Conservation (phyloP, 2,329 filamentous ascomycete species). For the Cordyceps sp. region DNA sequence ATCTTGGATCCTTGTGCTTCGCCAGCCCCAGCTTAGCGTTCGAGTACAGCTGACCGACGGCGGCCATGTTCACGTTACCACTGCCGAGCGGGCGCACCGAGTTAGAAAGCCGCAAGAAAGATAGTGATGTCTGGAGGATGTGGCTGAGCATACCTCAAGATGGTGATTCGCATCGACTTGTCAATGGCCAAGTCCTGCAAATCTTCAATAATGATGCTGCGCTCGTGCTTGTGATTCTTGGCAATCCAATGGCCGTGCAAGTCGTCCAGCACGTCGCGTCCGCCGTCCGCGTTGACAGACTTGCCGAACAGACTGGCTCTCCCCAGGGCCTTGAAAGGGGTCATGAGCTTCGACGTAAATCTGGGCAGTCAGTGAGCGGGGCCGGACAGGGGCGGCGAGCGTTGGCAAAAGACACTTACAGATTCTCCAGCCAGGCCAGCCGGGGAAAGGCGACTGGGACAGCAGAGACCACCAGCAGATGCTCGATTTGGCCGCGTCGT, state of each 20-base stretch:
- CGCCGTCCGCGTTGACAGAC: conserved; percentile 79
- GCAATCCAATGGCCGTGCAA: conserved; percentile 96
- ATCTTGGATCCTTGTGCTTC: conserved; percentile 85
- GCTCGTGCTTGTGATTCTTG: conserved; percentile 82
- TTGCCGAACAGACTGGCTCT: conserved; percentile 65
- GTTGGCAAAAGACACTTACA: conserved; percentile 26
- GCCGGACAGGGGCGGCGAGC: neutral
- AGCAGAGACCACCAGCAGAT: conserved; percentile 74
- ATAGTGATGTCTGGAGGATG: too few relatives aligned
- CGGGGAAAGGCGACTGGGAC: conserved; percentile 72
- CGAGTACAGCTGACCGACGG: conserved; percentile 87
- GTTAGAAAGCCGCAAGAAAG: too few relatives aligned
- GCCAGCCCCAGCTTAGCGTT: conserved; percentile 64
- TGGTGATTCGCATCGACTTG: conserved; percentile 80
- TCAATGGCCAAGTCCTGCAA: conserved; percentile 85
- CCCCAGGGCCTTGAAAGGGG: conserved; percentile 76
- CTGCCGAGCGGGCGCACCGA: conserved; percentile 19
- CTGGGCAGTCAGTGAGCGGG: conserved; percentile 29
- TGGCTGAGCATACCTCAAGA: conserved; percentile 49
- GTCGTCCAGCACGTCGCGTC: conserved; percentile 81
- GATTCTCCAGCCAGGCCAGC: conserved; percentile 53
- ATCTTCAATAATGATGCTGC: conserved; percentile 74
- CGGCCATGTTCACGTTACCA: conserved; percentile 86
- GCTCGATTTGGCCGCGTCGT: conserved; percentile 68
- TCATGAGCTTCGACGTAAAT: conserved; percentile 71